Base-by-base conservation (phyloP, 2,329 filamentous ascomycete genomes). In the Alternaria viburni region DNA sequence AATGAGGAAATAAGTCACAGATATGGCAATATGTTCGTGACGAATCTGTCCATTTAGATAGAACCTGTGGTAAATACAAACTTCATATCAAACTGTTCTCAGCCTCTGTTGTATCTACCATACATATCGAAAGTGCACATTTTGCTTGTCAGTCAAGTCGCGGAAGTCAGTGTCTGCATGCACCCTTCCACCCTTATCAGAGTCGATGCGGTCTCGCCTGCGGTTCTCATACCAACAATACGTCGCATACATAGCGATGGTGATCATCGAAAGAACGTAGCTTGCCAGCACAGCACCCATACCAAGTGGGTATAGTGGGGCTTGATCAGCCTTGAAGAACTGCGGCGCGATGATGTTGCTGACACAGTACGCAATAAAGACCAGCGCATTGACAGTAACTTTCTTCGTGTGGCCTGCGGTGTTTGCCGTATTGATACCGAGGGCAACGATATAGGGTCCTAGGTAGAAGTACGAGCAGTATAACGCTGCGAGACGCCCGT, bases 341-440 rank as follows among this genome's bases (percentile, higher is more conserved):
- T 79, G 77, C 0, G 81, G 81, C 0, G 72, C 80, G 6, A 81
- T 75, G 57, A 83, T 79, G 61, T 82, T 83, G 5, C 74, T 74
- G 0, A 76, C 43, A 59, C 75, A 80, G 55, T 79, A 87, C 0
- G 82, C 83, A 15, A 80, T 64, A 45, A 76, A 77, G 17, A 79
- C 74, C 3, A 74, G 69, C 44, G 77, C 77, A 54, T 77, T 79
- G 49, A 71, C 72, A 0, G 76, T 76, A 6, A 79, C 72, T 52
- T 79, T 79, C 65, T 81, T 81, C 0, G 80, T 81, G 23, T 79
- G 75, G 3, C 78, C 80, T 4, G 73, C 74, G 1, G 62, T 69
- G 26, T 69, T 50, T 61, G 60, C 65, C 44, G 54, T 68, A 46
- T 59, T 70, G 62, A 59, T 68, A 60, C 63, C 61, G 6, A 68